These are phyloP conservation scores for Arthrobotrys megalospora DNA, from an alignment of 2,329 filamentous ascomycete genomes.

Conservation along the genomic window DNA sequence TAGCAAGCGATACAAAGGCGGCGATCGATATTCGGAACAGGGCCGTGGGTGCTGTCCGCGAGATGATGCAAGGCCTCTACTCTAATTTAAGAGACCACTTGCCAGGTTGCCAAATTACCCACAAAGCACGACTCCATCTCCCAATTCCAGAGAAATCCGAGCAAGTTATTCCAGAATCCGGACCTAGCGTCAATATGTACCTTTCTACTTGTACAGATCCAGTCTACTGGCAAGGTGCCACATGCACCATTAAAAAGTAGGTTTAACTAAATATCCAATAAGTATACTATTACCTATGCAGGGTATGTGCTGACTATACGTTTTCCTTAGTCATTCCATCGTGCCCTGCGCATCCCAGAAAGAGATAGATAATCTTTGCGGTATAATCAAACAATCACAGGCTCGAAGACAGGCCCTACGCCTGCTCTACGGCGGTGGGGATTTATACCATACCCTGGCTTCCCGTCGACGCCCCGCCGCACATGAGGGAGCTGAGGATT, in stretches of 20 bases:
- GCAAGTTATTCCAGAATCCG: not conserved
- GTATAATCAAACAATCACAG: not conserved
- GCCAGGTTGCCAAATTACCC: not conserved
- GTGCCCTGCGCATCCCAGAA: not conserved
- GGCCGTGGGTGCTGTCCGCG: not conserved
- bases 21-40: too few species aligned
- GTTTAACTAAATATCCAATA: not conserved
- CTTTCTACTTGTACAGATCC: conserved; percentile 4
- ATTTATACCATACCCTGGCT: not conserved
- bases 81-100: not conserved
- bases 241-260: conserved; percentile 16
- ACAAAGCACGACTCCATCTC: conserved; percentile 24
- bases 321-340: not conserved
- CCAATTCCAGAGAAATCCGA: not conserved
- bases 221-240: conserved; percentile 7
- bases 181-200: conserved; percentile 4
- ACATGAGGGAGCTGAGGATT: not conserved
- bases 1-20: not conserved
- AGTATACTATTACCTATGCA: not conserved
- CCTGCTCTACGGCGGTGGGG: not conserved
- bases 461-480: too few species aligned
- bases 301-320: not conserved
- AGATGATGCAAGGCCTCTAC: conserved; percentile 24
- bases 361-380: conserved; percentile 12
- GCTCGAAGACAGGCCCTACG: not conserved